Percentiles rank a stretch among this genome's conserved stretches.
phyloP scores from a whole-genome alignment of 2,329 filamentous ascomycete genomes.

The Tolypocladium tundrense region DNA sequence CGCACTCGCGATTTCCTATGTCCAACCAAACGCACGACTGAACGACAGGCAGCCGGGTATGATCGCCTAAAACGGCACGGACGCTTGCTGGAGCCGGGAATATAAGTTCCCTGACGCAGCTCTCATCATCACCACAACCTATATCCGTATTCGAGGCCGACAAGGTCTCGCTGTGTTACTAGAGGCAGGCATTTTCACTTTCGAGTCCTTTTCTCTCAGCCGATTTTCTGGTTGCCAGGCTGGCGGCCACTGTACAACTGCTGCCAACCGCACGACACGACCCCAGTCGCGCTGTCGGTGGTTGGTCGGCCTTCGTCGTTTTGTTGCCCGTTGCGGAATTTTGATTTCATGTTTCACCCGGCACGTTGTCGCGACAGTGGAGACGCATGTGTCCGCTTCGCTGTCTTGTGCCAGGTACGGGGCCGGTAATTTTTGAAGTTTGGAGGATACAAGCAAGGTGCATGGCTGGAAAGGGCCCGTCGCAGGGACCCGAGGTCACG shows the following conservation, averaged over 20 bases:
- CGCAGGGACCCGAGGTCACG: background rate
- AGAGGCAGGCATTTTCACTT: conserved; percentile 2
- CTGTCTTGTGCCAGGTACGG: background rate
- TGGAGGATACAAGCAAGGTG: background rate
- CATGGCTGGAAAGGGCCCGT: background rate
- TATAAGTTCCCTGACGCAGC: background rate
- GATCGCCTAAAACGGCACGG: background rate
- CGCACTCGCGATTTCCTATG: background rate
- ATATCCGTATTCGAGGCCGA: background rate
- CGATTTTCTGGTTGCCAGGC: background rate
- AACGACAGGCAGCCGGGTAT: conserved; percentile 7
- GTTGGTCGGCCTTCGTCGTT: background rate
- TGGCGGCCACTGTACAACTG: conserved; percentile 7
- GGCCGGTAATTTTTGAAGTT: background rate
- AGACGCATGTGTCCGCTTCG: background rate
- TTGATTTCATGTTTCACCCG: background rate
- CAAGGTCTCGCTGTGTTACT: conserved; percentile 10
- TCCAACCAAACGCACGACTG: conserved; percentile 5
- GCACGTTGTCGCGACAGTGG: background rate
- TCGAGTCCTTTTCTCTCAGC: background rate
- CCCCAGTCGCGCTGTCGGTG: background rate
- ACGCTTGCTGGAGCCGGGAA: background rate
- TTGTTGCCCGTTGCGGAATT: background rate
- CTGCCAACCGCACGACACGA: background rate
- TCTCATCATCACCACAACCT: background rate